Evolutionary conservation across 352 stramenopile species (phyloP), one percentile per base, ranked within the genome.

Genomic region (Pythium apleroticum): DNA sequence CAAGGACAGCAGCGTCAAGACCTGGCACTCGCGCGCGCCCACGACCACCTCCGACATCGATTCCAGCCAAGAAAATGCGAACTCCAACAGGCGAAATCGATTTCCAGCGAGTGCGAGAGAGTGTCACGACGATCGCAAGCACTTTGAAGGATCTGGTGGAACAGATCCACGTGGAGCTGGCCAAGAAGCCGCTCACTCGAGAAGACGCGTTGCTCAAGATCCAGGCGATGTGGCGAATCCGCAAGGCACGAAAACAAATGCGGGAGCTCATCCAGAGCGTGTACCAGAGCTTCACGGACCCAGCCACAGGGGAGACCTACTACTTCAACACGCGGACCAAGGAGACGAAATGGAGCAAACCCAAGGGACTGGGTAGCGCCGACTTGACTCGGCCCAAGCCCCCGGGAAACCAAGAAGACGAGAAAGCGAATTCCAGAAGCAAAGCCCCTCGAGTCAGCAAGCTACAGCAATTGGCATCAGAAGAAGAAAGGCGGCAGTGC

Each of bases 271-370:
- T 91, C 5, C 76, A 65, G 22, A 83, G 77, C 12, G 74, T 91
- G 25, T 95, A 89, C 53, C 43, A 82, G 30, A 78, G 65, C 25
- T 81, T 86, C 31, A 66, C 84, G 56, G 84, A 95, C 62, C 80
- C 82, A 4, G 49, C 54, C 9, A 91, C 81, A 3, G 82, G 82
- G 9, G 37, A 81, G 61, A 86, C 74, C 31, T 93, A 93, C 63
- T 95, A 93, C 72, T 89, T 87, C 75, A 95, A 95, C 78, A 85
- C 71, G 7, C 71, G 72, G 20, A 93, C 84, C 2, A 77, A 89
- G 56, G 65, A 75, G 25, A 83, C 81, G 11, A 82, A 88, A 62
- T 95, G 86, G 86, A 76, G 63, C 5, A 90, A 90, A 28, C 84
- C 84, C 28, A 65, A 65, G 22, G 73, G 65, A 11, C 72, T 91